These are phyloP conservation scores for Colletotrichum melonis DNA, from an alignment of 2,329 filamentous ascomycete species.

Conservation along the genomic window DNA sequence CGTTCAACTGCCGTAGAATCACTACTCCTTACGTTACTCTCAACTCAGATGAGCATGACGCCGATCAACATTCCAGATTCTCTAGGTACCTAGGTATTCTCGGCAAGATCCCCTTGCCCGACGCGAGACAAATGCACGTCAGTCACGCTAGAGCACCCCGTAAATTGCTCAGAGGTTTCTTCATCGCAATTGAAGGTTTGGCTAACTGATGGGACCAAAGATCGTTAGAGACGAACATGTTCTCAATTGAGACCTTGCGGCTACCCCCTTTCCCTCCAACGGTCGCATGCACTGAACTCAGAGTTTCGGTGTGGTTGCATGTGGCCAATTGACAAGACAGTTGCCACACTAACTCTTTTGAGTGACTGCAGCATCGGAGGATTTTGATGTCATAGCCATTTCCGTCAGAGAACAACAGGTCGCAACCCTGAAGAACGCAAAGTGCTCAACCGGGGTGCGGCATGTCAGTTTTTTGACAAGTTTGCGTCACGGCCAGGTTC, in stretches of 20 bases:
- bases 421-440: conserved; percentile 7
- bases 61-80: no score
- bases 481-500: conserved; percentile 4
- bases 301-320: not conserved
- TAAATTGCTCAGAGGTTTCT: not conserved
- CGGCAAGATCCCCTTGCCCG: no score
- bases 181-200: not conserved
- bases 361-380: not conserved
- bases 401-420: conserved; percentile 4
- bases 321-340: not conserved
- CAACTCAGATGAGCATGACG: not conserved
- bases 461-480: conserved; percentile 5
- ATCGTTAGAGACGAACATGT: not conserved
- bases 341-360: not conserved
- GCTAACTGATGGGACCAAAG: not conserved
- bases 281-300: not conserved
- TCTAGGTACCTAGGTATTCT: no score
- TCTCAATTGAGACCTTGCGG: not conserved
- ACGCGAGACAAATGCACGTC: no score
- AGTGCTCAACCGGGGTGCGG: not conserved
- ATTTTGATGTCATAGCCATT: conserved; percentile 10
- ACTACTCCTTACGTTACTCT: no score
- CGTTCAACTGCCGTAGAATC: not conserved
- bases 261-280: no score
- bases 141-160: no score